A percentile compares a stretch with the other conserved stretches of the same genome.
Evolutionary conservation across 129 eudicot species (phyloP).

Genomic region (Flaveria ramosissima): DNA sequence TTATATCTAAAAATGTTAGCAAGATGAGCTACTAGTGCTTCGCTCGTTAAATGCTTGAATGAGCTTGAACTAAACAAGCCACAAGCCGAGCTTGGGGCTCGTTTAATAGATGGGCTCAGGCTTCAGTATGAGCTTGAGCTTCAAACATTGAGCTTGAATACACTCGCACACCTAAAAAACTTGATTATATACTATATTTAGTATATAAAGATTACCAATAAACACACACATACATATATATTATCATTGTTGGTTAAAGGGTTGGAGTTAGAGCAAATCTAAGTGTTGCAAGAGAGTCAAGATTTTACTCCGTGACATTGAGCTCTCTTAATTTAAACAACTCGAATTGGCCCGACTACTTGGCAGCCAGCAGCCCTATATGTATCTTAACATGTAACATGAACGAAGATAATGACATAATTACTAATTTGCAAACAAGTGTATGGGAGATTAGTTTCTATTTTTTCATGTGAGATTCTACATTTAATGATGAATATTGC

Average conservation of each 20-base stretch:
- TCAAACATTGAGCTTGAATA: background rate
- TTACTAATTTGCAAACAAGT: background rate
- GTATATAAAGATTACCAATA: background rate
- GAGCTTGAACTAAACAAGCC: background rate
- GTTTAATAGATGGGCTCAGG: background rate
- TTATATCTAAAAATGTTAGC: slow-evolving; percentile 3
- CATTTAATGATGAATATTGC: background rate
- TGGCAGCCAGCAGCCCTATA: background rate
- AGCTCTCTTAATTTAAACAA: background rate
- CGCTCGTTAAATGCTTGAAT: background rate
- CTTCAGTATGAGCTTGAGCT: background rate
- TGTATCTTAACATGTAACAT: slow-evolving; percentile 3
- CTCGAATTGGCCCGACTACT: too few relatives aligned
- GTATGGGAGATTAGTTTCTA: background rate
- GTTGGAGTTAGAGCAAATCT: too few relatives aligned
- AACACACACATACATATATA: too few relatives aligned
- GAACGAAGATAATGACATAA: background rate
- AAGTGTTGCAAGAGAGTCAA: too few relatives aligned
- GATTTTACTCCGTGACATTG: background rate
- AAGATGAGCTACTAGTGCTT: background rate
- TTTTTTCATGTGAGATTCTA: background rate
- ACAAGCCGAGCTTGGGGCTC: background rate
- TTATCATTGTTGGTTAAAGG: too few relatives aligned
- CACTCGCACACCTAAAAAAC: background rate
- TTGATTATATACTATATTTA: background rate